phyloP scores from a whole-genome alignment of 495 filamentous ascomycete species.

The Penicillium fimorum region DNA sequence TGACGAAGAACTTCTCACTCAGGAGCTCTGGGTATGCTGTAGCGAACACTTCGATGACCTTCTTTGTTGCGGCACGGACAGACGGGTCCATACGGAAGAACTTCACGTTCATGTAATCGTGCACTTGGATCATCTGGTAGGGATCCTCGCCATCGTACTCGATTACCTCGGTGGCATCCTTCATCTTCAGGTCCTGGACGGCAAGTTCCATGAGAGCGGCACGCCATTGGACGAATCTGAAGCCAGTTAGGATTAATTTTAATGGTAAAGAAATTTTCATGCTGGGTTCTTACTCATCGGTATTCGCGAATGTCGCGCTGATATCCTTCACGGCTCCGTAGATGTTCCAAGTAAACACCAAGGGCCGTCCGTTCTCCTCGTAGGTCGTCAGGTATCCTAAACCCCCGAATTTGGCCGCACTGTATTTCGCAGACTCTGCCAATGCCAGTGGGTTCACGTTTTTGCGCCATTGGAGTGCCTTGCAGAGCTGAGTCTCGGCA shows the following conservation, averaged over 20 bases:
- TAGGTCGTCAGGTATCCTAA: constrained; percentile 55
- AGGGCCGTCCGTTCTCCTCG: constrained; percentile 42
- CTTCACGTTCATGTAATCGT: constrained; percentile 81
- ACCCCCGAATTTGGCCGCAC: constrained; percentile 48
- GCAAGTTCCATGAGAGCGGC: constrained; percentile 83
- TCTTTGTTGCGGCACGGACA: constrained; percentile 68
- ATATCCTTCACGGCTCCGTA: constrained; percentile 77
- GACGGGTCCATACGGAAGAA: constrained; percentile 72
- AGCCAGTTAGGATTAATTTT: neutral
- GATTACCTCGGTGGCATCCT: constrained; percentile 65
- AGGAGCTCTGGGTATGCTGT: constrained; percentile 84
- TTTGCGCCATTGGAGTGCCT: constrained; percentile 79
- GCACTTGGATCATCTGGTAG: constrained; percentile 84
- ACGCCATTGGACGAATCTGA: constrained; percentile 80
- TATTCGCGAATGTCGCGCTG: constrained; percentile 70
- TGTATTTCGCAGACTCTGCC: constrained; percentile 47
- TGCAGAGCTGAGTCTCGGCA: constrained; percentile 71
- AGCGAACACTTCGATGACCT: constrained; percentile 74
- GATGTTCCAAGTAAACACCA: constrained; percentile 75
- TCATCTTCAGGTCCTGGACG: constrained; percentile 64
- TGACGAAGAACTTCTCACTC: constrained; percentile 89
- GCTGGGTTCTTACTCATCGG: constrained; percentile 62
- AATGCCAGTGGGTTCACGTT: constrained; percentile 51
- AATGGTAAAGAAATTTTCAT: neutral
- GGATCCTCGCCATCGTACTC: constrained; percentile 72